Base-by-base conservation (phyloP, 768 basidiomycete genomes). In the Phaeolepiota aurea region DNA sequence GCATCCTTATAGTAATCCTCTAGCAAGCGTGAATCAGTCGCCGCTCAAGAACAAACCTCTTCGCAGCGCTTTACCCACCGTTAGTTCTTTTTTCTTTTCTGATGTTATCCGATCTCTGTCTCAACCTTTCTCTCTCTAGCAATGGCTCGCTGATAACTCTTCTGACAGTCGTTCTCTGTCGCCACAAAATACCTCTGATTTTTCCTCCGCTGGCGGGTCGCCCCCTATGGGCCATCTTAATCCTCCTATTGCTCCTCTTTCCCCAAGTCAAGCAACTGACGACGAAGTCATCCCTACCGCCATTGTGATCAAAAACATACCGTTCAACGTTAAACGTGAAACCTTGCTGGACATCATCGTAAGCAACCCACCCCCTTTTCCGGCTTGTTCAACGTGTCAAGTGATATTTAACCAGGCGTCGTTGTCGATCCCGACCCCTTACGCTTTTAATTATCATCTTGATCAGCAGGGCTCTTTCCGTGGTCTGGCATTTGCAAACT, bases 261-360 rank as follows among this genome's bases (percentile, higher is more conserved):
- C 77, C 10, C 72, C 79, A 36, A 64, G 61, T 44, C 69, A 64
- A 55, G 42, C 33, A 42, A 73, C 64, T 44, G 87, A 90, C 52
- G 91, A 96, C 63, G 92, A 96, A 61, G 74, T 96, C 61, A 98
- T 98, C 65, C 94, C 94, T 41, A 98, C 93, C 7, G 96, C 96
- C 41, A 97, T 99, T 56, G 96, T 99, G 58, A 97, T 99, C 64
- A 99, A 99, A 79, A 97, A 97, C 72, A 99, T 99, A 68, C 94
- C 94, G 50, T 99, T 99, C 74, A 92, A 92, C 54, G 91, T 97
- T 50, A 89, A 92, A 67, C 83, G 89, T 56, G 94, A 98, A 68
- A 89, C 89, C 32, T 77, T 99, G 51, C 80, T 98, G 55, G 84
- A 87, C 67, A 91, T 97, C 60, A 98, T 99, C 59, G 93, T 94